A percentile compares a stretch with the other conserved stretches of the same genome.
Conservation (phyloP, 805 yeast genomes). For the Lipomyces kockii region DNA sequence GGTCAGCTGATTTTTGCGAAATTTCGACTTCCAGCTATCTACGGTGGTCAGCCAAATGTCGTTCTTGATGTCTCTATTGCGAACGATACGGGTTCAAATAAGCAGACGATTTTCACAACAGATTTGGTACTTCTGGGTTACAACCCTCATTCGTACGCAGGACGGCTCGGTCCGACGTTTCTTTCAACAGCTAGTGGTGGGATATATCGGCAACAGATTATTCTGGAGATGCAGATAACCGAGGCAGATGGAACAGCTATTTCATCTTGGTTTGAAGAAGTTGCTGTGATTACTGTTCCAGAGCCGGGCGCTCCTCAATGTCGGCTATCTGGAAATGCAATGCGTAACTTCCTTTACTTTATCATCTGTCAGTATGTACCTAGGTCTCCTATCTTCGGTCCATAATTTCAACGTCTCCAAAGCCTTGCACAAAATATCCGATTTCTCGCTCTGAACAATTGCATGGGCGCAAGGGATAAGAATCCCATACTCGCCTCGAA, state of each 20-base stretch:
- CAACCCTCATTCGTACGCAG: neutral
- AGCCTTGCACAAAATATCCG: too few relatives aligned
- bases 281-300: too few relatives aligned
- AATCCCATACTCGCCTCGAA: too few relatives aligned
- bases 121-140: slow-evolving; percentile 2
- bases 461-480: too few relatives aligned
- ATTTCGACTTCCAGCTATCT: slow-evolving; percentile 2
- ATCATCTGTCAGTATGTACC: too few relatives aligned
- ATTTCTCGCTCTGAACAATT: too few relatives aligned
- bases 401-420: too few relatives aligned
- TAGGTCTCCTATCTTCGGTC: too few relatives aligned
- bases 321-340: too few relatives aligned
- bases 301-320: too few relatives aligned
- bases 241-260: neutral
- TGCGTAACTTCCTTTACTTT: too few relatives aligned
- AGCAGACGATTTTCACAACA: slow-evolving; percentile 3
- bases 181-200: slow-evolving; percentile 1
- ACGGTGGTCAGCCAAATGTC: neutral
- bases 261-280: too few relatives aligned
- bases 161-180: slow-evolving; percentile 3
- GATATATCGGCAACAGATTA: neutral
- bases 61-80: slow-evolving; percentile 1
- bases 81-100: neutral
- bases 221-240: slow-evolving; percentile 5
- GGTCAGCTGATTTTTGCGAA: neutral